These are phyloP conservation scores for Trichaptum fuscoviolaceum DNA, from an alignment of 768 basidiomycete genomes.

Conservation along the genomic window DNA sequence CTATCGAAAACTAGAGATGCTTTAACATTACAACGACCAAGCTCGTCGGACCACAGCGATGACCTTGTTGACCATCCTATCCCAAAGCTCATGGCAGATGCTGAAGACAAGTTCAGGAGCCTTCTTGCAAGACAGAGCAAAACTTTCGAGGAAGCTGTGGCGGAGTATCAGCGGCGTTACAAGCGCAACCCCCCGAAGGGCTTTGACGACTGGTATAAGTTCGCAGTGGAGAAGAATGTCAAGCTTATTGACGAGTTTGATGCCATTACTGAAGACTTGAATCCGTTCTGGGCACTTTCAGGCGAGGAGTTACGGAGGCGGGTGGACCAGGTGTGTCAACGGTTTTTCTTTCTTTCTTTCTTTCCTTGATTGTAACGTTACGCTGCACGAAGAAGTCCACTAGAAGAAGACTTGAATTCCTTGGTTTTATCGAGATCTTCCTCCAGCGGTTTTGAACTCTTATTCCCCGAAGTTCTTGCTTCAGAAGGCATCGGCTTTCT, in stretches of 20 bases:
- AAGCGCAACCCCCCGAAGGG: conserved; percentile 77
- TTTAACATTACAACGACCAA: neutral
- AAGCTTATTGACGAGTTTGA: conserved; percentile 91
- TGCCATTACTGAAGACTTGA: conserved; percentile 68
- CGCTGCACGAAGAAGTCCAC: too few species aligned
- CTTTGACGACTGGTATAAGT: conserved; percentile 88
- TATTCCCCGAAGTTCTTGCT: neutral
- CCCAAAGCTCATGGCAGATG: conserved; percentile 74
- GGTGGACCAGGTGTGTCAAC: conserved; percentile 44
- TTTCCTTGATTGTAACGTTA: too few species aligned
- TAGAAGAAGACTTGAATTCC: too few species aligned
- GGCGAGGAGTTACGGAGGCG: conserved; percentile 69
- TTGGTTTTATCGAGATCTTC: neutral
- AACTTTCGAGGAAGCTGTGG: conserved; percentile 71
- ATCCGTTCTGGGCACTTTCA: conserved; percentile 75
- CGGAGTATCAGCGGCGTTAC: conserved; percentile 79
- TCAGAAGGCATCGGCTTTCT: neutral
- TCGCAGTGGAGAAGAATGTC: conserved; percentile 65
- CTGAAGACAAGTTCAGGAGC: conserved; percentile 63
- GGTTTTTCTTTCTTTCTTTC: neutral
- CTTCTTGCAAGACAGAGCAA: conserved; percentile 73
- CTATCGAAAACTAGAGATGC: too few species aligned
- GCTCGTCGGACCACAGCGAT: conserved; percentile 3
- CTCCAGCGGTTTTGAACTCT: neutral
- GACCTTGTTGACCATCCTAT: conserved; percentile 66